Evolutionary conservation across 768 basidiomycete genomes (phyloP), one percentile per base, ranked within the genome.

Genomic region (Tephrocybe sp.): DNA sequence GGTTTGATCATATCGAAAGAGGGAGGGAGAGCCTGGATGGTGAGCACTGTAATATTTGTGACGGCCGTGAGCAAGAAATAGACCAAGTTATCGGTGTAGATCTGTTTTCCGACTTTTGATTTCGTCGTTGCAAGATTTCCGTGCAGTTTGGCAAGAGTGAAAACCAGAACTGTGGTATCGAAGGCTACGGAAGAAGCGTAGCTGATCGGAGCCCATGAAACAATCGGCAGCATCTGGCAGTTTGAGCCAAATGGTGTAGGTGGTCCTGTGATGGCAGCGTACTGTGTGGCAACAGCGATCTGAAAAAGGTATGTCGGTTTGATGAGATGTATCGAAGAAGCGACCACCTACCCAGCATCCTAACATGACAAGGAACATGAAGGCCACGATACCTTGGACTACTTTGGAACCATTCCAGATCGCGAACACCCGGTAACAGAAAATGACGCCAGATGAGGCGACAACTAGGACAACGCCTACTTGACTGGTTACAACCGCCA

Each of bases 121-220:
- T 56, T 55, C 7, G 56, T 60, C 13, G 56, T 51, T 31, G 61
- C 49, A 42, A 54, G 33, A 9, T 54, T 54, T 30, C 43, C 61
- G 53, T 50, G 54, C 49, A 53, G 64, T 41, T 53, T 59, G 16
- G 58, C 53, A 18, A 59, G 40, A 10, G 63, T 61, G 36, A 71
- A 57, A 16, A 52, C 40, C 5, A 66, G 54, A 25, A 67, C 54
- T 1, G 62, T 38, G 8, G 60, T 55, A 53, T 66, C 63, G 53
- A 69, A 68, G 4, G 59, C 56, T 5, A 67, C 63, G 21, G 66
- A 63, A 3, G 61, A 64, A 11, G 61, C 66, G 46, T 61, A 69
- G 47, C 63, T 64, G 41, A 69, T 57, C 0, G 67, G 66, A 8
- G 67, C 62, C 68, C 69, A 69, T 15, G 58, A 50, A 9, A 65